Percentiles rank a stretch among this genome's conserved stretches.
Evolutionary conservation across 768 basidiomycete species (phyloP).

Genomic region (Serpula lacrymans): DNA sequence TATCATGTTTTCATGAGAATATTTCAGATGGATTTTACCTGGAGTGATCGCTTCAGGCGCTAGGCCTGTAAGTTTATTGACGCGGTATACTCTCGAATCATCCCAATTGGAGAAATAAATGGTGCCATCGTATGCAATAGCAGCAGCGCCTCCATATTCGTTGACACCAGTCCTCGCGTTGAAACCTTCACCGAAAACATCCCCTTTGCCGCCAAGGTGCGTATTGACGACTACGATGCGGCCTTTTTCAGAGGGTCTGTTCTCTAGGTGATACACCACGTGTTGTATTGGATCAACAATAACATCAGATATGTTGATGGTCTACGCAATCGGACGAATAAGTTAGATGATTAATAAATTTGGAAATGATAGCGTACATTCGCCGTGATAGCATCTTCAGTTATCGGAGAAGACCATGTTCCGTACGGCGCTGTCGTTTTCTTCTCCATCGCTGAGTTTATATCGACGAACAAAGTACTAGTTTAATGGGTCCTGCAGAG

Average conservation of each 20-base stretch:
- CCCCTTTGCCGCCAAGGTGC: constrained; percentile 34
- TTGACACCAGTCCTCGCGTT: constrained; percentile 58
- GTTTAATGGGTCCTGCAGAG: too few relatives aligned
- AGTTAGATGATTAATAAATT: background rate
- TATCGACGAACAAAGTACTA: too few relatives aligned
- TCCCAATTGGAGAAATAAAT: constrained; percentile 57
- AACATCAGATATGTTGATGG: constrained; percentile 36
- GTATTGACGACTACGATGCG: constrained; percentile 59
- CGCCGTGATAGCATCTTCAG: constrained; percentile 48
- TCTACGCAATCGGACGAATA: constrained; percentile 15
- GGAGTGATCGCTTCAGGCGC: constrained; percentile 52
- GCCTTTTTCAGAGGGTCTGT: constrained; percentile 52
- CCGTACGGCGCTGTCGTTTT: constrained; percentile 49
- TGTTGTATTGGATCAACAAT: constrained; percentile 50
- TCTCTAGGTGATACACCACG: constrained; percentile 54
- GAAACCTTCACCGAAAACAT: constrained; percentile 53
- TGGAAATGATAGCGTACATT: constrained; percentile 28
- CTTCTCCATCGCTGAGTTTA: background rate
- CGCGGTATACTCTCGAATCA: constrained; percentile 52
- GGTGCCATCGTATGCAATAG: constrained; percentile 45
- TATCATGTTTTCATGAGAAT: too few relatives aligned
- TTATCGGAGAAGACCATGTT: constrained; percentile 59
- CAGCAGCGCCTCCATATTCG: constrained; percentile 70
- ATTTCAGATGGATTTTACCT: constrained; percentile 42
- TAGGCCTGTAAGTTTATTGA: constrained; percentile 25